Base-by-base conservation (phyloP, 2,329 filamentous ascomycete genomes). In the Venturia asperata region DNA sequence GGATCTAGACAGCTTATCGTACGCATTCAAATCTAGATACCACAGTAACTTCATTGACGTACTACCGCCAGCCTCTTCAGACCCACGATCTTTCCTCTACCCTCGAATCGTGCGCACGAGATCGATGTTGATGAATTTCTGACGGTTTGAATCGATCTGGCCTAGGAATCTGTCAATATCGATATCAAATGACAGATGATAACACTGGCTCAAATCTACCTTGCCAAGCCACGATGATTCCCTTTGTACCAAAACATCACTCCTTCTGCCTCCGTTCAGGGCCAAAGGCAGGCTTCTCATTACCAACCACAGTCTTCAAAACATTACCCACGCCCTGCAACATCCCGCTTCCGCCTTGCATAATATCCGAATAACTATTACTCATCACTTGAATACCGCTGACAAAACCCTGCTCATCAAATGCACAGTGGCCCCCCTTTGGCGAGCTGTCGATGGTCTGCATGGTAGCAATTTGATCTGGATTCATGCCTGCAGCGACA, bases 361-460 rank as follows among this genome's bases (percentile, higher is more conserved):
- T 79, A 19, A 85, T 76, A 64, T 78, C 79, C 3, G 77, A 76
- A 71, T 80, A 86, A 68, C 78, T 82, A 39, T 81, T 75, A 10
- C 80, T 74, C 75, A 85, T 80, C n/a, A 83, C 75, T 74, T 85
- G 83, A 41, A 85, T 80, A 13, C 83, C 83, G n/a, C 76, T 78
- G 11, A 80, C 79, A 68, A 85, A 86, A 11, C 73, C 80, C 69
- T 80, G 68, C 15, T 75, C 80, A 70, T 86, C 83, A 66, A 86
- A 86, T 63, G 78, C 82, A 74, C 83, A 86, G 72, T 86, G 83
- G 0, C 83, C 83, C 45, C 82, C 83, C 27, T 76, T 73, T 2
- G 83, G 83, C 3, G 79, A 78, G 68, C 83, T 84, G 68, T 86
- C 81, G 1, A 83, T 82, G 0, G 83, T 86, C 75, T 85, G 82